Percentiles rank a stretch among this genome's conserved stretches.
Conservation (phyloP, 306 rosid genomes). For the Ormosia semicastrata region DNA sequence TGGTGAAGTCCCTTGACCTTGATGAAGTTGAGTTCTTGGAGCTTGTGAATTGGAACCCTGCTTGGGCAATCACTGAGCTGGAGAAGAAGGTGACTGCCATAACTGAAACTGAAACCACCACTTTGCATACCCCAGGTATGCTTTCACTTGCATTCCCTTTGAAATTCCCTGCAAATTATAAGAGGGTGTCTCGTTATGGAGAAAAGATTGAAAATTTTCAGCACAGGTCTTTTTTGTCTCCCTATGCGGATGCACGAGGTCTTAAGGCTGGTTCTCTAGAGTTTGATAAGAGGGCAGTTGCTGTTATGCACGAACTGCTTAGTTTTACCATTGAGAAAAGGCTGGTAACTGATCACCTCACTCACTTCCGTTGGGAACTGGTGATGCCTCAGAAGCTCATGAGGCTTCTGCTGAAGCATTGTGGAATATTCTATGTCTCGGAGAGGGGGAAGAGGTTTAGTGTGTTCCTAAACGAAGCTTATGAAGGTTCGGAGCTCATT, state of each 20-base stretch:
- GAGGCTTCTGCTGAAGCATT: slow-evolving; percentile 85
- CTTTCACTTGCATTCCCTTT: slow-evolving; percentile 55
- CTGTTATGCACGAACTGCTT: slow-evolving; percentile 86
- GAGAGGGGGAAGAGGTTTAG: slow-evolving; percentile 95
- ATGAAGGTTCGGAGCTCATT: slow-evolving; percentile 67
- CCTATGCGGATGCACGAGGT: slow-evolving; percentile 78
- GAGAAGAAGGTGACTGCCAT: slow-evolving; percentile 59
- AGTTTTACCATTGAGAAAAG: slow-evolving; percentile 85
- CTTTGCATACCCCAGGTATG: slow-evolving; percentile 23
- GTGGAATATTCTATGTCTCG: slow-evolving; percentile 83
- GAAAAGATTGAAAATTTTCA: slow-evolving; percentile 75
- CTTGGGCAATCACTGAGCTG: slow-evolving; percentile 78
- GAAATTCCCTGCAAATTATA: slow-evolving; percentile 73
- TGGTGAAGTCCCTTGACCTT: slow-evolving; percentile 42
- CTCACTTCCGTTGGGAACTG: slow-evolving; percentile 80
- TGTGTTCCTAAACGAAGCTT: slow-evolving; percentile 78
- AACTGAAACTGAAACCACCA: not conserved
- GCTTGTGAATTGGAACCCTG: slow-evolving; percentile 78
- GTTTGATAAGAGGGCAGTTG: slow-evolving; percentile 86
- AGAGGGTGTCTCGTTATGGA: slow-evolving; percentile 50
- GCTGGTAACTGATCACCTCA: slow-evolving; percentile 83
- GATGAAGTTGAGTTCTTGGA: slow-evolving; percentile 73
- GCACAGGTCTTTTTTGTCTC: slow-evolving; percentile 71
- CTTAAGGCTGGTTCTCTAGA: slow-evolving; percentile 69
- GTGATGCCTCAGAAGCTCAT: slow-evolving; percentile 93